Base-by-base conservation (phyloP, 164 flowering plant genomes). In the Echeveria elegans region DNA sequence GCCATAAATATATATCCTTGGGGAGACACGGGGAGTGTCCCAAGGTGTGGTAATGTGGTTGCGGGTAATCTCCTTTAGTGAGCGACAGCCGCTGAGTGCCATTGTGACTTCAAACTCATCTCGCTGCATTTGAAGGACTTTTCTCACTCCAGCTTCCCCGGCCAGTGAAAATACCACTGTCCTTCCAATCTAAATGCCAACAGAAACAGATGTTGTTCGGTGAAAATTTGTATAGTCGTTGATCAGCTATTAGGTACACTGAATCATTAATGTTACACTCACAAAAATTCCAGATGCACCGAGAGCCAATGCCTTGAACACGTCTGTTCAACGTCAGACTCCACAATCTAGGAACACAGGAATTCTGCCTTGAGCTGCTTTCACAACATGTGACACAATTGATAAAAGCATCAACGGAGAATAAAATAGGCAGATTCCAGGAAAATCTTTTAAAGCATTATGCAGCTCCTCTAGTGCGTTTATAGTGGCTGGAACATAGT, bases 241-340 rank as follows among this genome's bases (percentile, higher is more conserved):
- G n/a, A n/a, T n/a, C n/a, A n/a, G n/a, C n/a, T n/a, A n/a, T n/a
- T n/a, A n/a, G n/a, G n/a, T n/a, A n/a, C n/a, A n/a, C n/a, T n/a
- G n/a, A n/a, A n/a, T n/a, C n/a, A n/a, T n/a, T n/a, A n/a, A 43
- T 43, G 47, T 0, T 58, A 16, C 23, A 72, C 97, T 86, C 78
- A 94, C 97, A 76, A 94, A 91, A 24, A 94, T 75, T 40, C 96
- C 96, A 56, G 96, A 79, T 31, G 99, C 99, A 48, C 99, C 99
- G 14, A 94, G 87, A 31, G 99, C 99, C 74, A 94, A 73, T 70
- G 97, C 96, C 68, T 94, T 94, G 72, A 94, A 91, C 59, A 94
- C 97, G 75, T 94, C 98, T 5, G 98, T 91, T 23, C 98, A 97
- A 69, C 97, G 89, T 3, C 98, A 85, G 26, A 91, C 77, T 0